Evolutionary conservation across 1,139 yeast genomes (phyloP).

Genomic region (Pichia sp.): DNA sequence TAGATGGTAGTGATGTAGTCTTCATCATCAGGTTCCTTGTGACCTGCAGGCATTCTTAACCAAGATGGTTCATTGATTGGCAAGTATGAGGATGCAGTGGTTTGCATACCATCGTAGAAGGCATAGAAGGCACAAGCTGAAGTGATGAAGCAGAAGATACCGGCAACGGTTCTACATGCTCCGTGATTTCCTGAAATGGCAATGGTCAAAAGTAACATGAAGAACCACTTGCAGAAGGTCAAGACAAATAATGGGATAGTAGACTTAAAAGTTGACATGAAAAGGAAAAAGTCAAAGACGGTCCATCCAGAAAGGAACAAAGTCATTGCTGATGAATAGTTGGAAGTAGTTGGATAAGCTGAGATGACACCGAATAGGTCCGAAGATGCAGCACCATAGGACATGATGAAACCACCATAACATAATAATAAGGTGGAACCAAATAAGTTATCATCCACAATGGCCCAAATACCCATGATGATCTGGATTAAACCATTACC

Average conservation of each 20-base stretch:
- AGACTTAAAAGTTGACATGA: conserved; percentile 34
- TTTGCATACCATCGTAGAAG: conserved; percentile 21
- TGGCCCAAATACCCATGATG: conserved; percentile 58
- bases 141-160: conserved; percentile 35
- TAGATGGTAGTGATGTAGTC: conserved; percentile 9
- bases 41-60: conserved; percentile 24
- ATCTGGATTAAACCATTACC: conserved; percentile 59
- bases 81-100: conserved; percentile 18
- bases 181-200: conserved; percentile 32
- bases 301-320: conserved; percentile 40
- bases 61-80: conserved; percentile 22
- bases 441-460: conserved; percentile 42
- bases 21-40: conserved; percentile 17
- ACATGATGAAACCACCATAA: conserved; percentile 33
- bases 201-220: conserved; percentile 36
- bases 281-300: conserved; percentile 34
- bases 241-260: conserved; percentile 34
- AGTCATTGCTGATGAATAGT: conserved; percentile 32
- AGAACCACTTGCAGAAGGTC: conserved; percentile 31
- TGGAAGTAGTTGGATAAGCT: conserved; percentile 25
- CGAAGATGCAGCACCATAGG: conserved; percentile 28
- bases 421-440: conserved; percentile 31
- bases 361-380: conserved; percentile 28
- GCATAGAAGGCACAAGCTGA: conserved; percentile 36
- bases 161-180: conserved; percentile 33